These are phyloP conservation scores for Paracoccidioides lutzii DNA, from an alignment of 2,329 filamentous ascomycete species.

Conservation along the genomic window DNA sequence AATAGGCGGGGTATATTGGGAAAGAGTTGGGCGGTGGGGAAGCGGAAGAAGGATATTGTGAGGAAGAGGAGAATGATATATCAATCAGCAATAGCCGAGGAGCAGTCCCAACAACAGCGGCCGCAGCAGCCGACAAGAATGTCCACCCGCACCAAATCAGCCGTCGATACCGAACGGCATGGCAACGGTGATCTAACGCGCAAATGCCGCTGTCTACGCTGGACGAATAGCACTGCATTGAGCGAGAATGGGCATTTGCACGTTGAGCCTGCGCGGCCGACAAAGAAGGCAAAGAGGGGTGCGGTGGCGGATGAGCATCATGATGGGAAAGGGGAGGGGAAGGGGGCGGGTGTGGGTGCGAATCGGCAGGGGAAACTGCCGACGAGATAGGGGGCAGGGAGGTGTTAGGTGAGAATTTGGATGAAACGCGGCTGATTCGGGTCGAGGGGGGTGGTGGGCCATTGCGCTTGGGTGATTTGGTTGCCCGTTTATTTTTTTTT, in stretches of 20 bases:
- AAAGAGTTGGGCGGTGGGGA: slow-evolving; percentile 33
- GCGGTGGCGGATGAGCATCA: slow-evolving; percentile 18
- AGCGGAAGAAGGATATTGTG: slow-evolving; percentile 37
- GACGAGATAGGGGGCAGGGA: slow-evolving; percentile 36
- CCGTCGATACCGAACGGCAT: slow-evolving; percentile 29
- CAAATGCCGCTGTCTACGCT: slow-evolving; percentile 40
- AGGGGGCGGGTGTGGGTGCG: slow-evolving; percentile 27
- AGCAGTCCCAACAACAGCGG: not conserved
- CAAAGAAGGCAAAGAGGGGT: slow-evolving; percentile 35
- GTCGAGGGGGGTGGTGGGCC: no score
- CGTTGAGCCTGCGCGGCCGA: slow-evolving; percentile 42
- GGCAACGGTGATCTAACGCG: slow-evolving; percentile 27
- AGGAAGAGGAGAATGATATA: slow-evolving; percentile 7
- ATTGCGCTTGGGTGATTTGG: no score
- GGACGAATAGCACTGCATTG: slow-evolving; percentile 52
- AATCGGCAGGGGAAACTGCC: slow-evolving; percentile 39
- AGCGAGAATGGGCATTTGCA: slow-evolving; percentile 48
- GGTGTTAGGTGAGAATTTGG: slow-evolving; percentile 23
- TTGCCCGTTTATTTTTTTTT: no score
- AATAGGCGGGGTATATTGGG: slow-evolving; percentile 59
- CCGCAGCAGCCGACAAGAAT: slow-evolving; percentile 38
- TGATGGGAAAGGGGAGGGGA: slow-evolving; percentile 4
- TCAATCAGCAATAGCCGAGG: no score
- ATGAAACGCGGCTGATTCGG: no score
- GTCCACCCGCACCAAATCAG: slow-evolving; percentile 50